Conservation (phyloP, 495 filamentous ascomycete species). For the Neurospora discreta region DNA sequence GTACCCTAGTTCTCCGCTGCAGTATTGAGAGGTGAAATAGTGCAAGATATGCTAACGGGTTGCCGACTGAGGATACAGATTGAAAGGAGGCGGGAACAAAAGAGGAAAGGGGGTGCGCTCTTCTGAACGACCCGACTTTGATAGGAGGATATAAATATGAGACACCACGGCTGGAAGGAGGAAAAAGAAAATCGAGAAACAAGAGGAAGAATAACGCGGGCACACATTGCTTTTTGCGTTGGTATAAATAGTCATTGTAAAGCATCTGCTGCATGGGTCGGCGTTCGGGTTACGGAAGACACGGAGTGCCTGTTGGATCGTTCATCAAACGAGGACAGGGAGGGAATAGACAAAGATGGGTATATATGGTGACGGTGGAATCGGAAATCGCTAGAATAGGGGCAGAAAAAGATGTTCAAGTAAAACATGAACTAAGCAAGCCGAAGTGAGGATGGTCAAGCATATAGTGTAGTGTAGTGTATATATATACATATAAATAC, state of each 20-base stretch:
- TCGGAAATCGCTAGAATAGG: background rate
- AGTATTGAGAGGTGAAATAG: background rate
- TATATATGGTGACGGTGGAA: background rate
- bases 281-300: background rate
- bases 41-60: conserved; percentile 1
- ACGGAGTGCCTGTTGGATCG: background rate
- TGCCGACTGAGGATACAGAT: conserved; percentile 23
- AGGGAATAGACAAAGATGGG: background rate
- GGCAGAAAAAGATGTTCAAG: background rate
- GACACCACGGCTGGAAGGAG: background rate
- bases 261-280: background rate
- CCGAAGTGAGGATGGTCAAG: background rate
- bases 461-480: no score
- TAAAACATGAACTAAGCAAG: background rate
- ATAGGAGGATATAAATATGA: no score
- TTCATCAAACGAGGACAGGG: background rate
- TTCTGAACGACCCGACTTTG: no score
- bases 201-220: background rate
- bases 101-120: conserved; percentile 10
- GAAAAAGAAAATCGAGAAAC: background rate
- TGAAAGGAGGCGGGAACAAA: conserved; percentile 40
- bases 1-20: background rate
- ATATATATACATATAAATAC: no score
- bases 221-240: background rate
- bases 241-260: background rate